A percentile compares a stretch with the other conserved stretches of the same genome.
Conservation (phyloP, 768 basidiomycete species). For the Boletales sp. region DNA sequence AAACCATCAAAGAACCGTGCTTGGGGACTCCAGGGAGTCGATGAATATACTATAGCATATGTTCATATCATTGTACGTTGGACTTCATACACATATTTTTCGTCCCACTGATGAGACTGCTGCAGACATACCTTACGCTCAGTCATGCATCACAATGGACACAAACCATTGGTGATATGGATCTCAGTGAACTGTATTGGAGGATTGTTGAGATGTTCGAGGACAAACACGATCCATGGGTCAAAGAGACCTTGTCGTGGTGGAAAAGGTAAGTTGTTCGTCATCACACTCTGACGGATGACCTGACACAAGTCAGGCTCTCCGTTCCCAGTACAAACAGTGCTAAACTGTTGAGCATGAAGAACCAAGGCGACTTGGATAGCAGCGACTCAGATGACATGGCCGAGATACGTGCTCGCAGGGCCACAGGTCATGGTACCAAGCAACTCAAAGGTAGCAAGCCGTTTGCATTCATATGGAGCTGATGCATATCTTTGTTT, state of each 20-base stretch:
- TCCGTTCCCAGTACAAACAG: too few relatives aligned
- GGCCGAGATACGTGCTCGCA: too few relatives aligned
- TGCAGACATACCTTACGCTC: background rate
- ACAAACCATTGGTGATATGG: background rate
- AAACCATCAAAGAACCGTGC: slow-evolving; percentile 1
- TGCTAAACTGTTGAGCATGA: too few relatives aligned
- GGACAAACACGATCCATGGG: slow-evolving; percentile 1
- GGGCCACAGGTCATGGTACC: too few relatives aligned
- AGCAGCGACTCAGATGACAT: too few relatives aligned
- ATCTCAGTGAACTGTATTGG: background rate
- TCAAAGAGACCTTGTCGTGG: background rate
- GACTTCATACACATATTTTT: background rate
- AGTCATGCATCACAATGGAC: slow-evolving; percentile 3
- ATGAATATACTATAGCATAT: background rate
- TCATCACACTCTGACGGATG: background rate
- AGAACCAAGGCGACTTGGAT: too few relatives aligned
- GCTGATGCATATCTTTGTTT: too few relatives aligned
- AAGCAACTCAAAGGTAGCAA: too few relatives aligned
- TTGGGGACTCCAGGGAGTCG: background rate
- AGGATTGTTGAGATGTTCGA: slow-evolving; percentile 1
- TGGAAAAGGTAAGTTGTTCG: background rate
- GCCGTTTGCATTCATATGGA: too few relatives aligned
- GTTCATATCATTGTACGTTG: background rate
- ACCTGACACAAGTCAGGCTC: too few relatives aligned
- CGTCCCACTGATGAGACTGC: background rate